These are phyloP conservation scores for Amylocystis lapponica DNA, from an alignment of 768 basidiomycete species.

Conservation along the genomic window DNA sequence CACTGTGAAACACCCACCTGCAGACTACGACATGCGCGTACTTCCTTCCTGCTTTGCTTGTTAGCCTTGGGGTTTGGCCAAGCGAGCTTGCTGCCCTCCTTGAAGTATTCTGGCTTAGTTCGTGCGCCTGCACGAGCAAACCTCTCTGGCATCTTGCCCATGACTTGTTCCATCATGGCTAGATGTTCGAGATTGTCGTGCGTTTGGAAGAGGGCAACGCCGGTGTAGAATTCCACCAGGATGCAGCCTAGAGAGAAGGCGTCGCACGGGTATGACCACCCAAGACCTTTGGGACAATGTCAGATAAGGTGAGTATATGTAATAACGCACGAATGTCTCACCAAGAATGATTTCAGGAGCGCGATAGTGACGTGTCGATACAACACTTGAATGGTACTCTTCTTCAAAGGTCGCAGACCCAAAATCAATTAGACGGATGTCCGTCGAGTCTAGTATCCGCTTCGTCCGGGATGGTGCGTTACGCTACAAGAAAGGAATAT, in stretches of 20 bases:
- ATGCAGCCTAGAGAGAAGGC: constrained; percentile 98
- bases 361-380: constrained; percentile 96
- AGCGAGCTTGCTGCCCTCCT: constrained; percentile 76
- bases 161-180: constrained; percentile 99
- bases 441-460: constrained; percentile 77
- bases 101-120: constrained; percentile 91
- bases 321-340: constrained; percentile 29
- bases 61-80: constrained; percentile 89
- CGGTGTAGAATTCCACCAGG: constrained; percentile 97
- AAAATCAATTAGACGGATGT: constrained; percentile 96
- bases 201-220: constrained; percentile 97
- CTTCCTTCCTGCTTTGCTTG: constrained; percentile 91
- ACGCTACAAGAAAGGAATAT: constrained; percentile 36
- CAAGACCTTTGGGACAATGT: constrained; percentile 75
- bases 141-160: constrained; percentile 94
- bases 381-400: constrained; percentile 97
- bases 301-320: constrained; percentile 3
- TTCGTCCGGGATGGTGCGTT: constrained; percentile 63
- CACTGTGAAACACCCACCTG: constrained; percentile 42
- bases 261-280: constrained; percentile 98
- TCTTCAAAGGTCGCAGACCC: constrained; percentile 97
- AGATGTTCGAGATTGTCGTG: constrained; percentile 99
- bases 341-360: constrained; percentile 99
- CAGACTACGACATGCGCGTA: constrained; percentile 75
- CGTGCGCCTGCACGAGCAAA: constrained; percentile 72